phyloP scores from a whole-genome alignment of 2,329 filamentous ascomycete genomes.

The Ilyonectria robusta region DNA sequence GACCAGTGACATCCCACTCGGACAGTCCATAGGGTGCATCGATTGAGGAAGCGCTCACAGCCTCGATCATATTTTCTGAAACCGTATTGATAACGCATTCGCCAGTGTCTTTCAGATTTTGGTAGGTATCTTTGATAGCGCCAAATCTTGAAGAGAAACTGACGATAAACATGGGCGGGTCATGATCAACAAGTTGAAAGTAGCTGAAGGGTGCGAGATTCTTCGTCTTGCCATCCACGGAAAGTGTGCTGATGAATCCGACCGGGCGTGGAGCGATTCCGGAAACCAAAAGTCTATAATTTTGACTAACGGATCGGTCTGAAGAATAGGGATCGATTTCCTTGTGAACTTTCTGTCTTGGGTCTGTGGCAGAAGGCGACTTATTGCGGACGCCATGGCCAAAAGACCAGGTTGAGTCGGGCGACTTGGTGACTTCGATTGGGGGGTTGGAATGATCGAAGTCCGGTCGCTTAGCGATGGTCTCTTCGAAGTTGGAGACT shows the following conservation, averaged over 20 bases:
- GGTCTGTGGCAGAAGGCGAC: neutral
- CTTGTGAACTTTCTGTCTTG: constrained; percentile 66
- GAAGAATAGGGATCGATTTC: constrained; percentile 84
- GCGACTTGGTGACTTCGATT: constrained; percentile 48
- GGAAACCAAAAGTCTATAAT: constrained; percentile 90
- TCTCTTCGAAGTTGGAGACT: constrained; percentile 42
- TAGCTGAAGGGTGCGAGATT: constrained; percentile 90
- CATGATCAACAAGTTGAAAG: constrained; percentile 83
- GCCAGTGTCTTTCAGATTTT: constrained; percentile 76
- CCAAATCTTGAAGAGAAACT: constrained; percentile 61
- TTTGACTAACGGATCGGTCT: constrained; percentile 76
- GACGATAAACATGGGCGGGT: constrained; percentile 83
- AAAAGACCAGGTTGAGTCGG: constrained; percentile 65
- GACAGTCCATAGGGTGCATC: constrained; percentile 81
- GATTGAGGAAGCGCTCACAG: constrained; percentile 81
- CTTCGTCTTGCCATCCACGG: constrained; percentile 69
- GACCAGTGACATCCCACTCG: constrained; percentile 81
- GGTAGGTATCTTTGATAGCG: constrained; percentile 81
- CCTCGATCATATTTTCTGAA: constrained; percentile 83
- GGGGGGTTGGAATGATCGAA: constrained; percentile 43
- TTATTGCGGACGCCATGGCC: constrained; percentile 52
- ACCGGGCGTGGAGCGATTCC: constrained; percentile 86
- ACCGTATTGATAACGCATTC: constrained; percentile 89
- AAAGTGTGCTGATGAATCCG: constrained; percentile 68
- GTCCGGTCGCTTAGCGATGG: constrained; percentile 39